Evolutionary conservation across 2,329 filamentous ascomycete genomes (phyloP).

Genomic region (Remersonia thermophila): DNA sequence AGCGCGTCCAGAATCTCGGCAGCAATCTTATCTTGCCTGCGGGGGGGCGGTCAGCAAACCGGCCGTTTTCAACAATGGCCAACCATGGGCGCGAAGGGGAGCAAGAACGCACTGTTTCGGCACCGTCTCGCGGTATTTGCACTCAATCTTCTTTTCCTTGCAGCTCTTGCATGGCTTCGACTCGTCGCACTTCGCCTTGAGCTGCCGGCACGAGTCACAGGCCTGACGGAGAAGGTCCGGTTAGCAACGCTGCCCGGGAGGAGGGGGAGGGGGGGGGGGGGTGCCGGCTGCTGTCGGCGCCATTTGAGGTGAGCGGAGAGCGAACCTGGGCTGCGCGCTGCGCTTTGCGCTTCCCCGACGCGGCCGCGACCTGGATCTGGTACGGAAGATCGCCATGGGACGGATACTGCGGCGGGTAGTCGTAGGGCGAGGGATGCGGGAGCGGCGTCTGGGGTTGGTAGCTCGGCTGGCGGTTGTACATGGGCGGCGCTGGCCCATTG

Average conservation of each 20-base stretch:
- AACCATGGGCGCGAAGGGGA: not conserved
- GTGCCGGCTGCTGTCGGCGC: too few relatives aligned
- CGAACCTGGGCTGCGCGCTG: conserved; percentile 50
- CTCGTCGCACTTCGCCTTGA: conserved; percentile 89
- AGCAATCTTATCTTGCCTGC: conserved; percentile 46
- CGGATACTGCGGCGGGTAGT: conserved; percentile 21
- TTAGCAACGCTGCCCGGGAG: conserved; percentile 1
- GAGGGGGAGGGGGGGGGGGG: too few relatives aligned
- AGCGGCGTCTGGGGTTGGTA: conserved; percentile 31
- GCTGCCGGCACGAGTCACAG: conserved; percentile 76
- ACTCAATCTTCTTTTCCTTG: conserved; percentile 71
- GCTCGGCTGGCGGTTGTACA: conserved; percentile 28
- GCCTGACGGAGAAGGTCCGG: conserved; percentile 45
- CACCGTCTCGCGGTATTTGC: conserved; percentile 80
- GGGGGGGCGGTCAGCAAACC: conserved; percentile 25
- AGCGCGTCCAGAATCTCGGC: conserved; percentile 49
- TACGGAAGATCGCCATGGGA: conserved; percentile 27
- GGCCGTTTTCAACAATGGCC: too few relatives aligned
- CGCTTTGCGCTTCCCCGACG: conserved; percentile 47
- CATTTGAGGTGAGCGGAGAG: not conserved
- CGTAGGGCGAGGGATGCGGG: conserved; percentile 25
- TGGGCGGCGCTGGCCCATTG: conserved; percentile 30
- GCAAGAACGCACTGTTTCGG: conserved; percentile 67
- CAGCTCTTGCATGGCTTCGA: conserved; percentile 75
- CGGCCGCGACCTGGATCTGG: conserved; percentile 32